These are phyloP conservation scores for Eucalyptus sp. DNA, from an alignment of 345 rosid genomes.

Conservation along the genomic window DNA sequence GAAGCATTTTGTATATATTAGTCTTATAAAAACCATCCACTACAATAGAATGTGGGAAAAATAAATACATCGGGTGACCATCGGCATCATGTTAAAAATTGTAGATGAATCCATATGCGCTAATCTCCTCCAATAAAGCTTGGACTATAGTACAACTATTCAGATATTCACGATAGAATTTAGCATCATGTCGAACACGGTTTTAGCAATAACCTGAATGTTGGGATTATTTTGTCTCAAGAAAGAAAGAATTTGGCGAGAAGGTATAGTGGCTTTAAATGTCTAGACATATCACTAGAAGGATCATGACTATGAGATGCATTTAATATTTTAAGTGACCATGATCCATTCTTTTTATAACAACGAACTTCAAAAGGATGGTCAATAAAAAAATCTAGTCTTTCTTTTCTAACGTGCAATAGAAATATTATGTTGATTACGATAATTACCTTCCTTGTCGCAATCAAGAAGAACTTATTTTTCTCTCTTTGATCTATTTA, in stretches of 20 bases:
- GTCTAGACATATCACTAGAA: not conserved
- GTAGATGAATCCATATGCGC: not conserved
- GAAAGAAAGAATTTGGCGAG: not conserved
- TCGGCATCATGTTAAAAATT: not conserved
- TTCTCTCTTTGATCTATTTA: not conserved
- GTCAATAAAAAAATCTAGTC: not conserved
- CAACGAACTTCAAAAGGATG: not conserved
- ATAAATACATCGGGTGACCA: not conserved
- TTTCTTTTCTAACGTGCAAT: not conserved
- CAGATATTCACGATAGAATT: not conserved
- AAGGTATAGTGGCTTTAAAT: not conserved
- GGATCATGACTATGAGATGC: not conserved
- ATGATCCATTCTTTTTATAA: not conserved
- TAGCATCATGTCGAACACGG: not conserved
- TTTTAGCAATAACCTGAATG: not conserved
- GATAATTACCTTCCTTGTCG: not conserved
- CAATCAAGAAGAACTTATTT: not conserved
- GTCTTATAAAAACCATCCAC: not conserved
- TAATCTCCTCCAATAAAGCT: not conserved
- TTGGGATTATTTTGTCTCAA: not conserved
- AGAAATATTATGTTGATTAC: not conserved
- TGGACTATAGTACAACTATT: too few relatives aligned
- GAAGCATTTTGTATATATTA: not conserved
- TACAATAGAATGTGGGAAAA: not conserved
- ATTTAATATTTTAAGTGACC: not conserved